Evolutionary conservation across 306 rosid species (phyloP).

Genomic region (Rosa persica): DNA sequence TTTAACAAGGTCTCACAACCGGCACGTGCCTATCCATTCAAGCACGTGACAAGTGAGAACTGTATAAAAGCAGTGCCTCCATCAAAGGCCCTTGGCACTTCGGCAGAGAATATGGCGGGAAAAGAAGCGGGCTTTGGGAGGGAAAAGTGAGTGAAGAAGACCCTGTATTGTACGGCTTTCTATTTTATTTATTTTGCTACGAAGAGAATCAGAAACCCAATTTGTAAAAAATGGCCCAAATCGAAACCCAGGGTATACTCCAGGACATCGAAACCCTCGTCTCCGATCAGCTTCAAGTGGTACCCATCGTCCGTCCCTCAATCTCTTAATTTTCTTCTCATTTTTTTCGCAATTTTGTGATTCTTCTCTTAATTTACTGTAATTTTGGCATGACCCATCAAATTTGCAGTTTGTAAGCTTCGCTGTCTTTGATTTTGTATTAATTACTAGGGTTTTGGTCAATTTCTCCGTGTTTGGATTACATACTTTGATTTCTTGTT

Average conservation of each 20-base stretch:
- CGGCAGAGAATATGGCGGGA: conserved; percentile 29
- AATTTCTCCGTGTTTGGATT: neutral
- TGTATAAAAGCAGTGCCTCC: neutral
- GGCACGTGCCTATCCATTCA: neutral
- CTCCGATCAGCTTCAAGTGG: conserved; percentile 90
- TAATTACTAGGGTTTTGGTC: conserved; percentile 1
- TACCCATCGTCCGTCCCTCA: conserved; percentile 15
- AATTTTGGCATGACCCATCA: neutral
- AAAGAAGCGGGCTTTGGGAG: conserved; percentile 27
- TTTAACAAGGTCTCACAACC: too few species aligned
- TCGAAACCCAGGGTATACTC: conserved; percentile 62
- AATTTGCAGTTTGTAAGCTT: neutral
- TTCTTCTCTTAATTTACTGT: neutral
- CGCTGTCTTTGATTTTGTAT: neutral
- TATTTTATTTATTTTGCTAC: neutral
- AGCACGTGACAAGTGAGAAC: neutral
- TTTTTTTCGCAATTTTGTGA: neutral
- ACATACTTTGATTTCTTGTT: neutral
- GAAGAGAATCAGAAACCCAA: neutral
- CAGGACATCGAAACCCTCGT: conserved; percentile 66
- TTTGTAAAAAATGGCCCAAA: conserved; percentile 31
- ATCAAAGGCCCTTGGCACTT: neutral
- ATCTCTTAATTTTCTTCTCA: neutral
- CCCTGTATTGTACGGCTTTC: too few species aligned
- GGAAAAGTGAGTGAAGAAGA: conserved; percentile 19